These are phyloP conservation scores for Nothophaeocryptopus gaeumannii DNA, from an alignment of 2,329 filamentous ascomycete genomes.

Conservation along the genomic window DNA sequence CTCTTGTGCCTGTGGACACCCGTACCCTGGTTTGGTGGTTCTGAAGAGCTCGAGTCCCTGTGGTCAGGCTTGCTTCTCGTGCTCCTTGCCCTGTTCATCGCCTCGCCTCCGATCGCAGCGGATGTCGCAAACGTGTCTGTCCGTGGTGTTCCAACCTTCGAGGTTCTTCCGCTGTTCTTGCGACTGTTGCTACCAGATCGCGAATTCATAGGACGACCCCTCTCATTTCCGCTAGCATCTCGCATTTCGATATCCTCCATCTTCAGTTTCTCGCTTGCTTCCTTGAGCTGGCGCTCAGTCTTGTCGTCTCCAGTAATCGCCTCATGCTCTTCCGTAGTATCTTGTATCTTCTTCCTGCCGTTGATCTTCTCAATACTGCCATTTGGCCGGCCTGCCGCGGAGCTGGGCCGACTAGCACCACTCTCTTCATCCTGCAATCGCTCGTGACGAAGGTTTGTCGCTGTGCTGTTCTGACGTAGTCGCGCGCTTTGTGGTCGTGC, in stretches of 20 bases:
- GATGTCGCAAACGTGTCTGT: slow-evolving; percentile 41
- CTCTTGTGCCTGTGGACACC: slow-evolving; percentile 31
- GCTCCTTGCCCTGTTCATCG: slow-evolving; percentile 43
- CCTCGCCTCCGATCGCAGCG: slow-evolving; percentile 23
- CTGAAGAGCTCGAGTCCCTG: slow-evolving; percentile 28
- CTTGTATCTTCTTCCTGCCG: slow-evolving; percentile 23
- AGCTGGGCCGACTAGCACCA: slow-evolving; percentile 32
- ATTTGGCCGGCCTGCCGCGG: slow-evolving; percentile 26
- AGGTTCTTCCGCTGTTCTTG: slow-evolving; percentile 41
- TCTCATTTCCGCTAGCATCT: slow-evolving; percentile 18
- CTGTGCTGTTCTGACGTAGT: slow-evolving; percentile 71
- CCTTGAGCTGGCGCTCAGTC: slow-evolving; percentile 12
- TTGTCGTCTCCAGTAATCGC: slow-evolving; percentile 19
- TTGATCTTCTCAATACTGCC: slow-evolving; percentile 25
- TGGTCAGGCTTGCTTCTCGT: slow-evolving; percentile 38
- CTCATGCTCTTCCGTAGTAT: slow-evolving; percentile 24
- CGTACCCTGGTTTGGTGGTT: slow-evolving; percentile 32
- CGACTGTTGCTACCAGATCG: slow-evolving; percentile 28
- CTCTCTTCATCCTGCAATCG: slow-evolving; percentile 42
- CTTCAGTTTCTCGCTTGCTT: slow-evolving; percentile 41
- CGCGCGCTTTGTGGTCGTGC: slow-evolving; percentile 66
- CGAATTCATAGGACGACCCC: slow-evolving; percentile 19
- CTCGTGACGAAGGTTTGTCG: slow-evolving; percentile 38
- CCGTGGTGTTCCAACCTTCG: slow-evolving; percentile 50
- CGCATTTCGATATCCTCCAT: slow-evolving; percentile 48